phyloP scores from a whole-genome alignment of 139 green algal genomes.

The Nannochloris sp. region DNA sequence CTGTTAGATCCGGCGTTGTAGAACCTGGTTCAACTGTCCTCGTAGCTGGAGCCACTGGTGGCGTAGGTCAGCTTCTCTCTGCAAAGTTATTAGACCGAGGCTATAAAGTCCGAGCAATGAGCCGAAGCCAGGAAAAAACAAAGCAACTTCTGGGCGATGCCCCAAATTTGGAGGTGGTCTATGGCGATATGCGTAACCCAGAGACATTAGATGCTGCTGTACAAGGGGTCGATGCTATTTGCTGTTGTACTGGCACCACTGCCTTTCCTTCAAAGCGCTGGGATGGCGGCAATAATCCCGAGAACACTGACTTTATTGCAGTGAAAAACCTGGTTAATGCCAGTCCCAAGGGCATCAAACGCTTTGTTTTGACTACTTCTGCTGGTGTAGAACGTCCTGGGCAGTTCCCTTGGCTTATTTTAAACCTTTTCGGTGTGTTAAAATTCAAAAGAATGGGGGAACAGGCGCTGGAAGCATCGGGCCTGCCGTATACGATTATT shows the following conservation, averaged over 20 bases:
- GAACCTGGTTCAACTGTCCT: constrained; percentile 47
- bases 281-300: constrained; percentile 70
- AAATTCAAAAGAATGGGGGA: constrained; percentile 84
- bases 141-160: constrained; percentile 43
- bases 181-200: constrained; percentile 28
- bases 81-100: constrained; percentile 76
- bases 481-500: constrained; percentile 88
- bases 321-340: constrained; percentile 67
- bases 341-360: constrained; percentile 36
- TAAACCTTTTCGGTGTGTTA: constrained; percentile 94
- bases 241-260: constrained; percentile 75
- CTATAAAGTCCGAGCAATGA: constrained; percentile 60
- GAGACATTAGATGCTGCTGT: constrained; percentile 7
- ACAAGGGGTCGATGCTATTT: constrained; percentile 47
- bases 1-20: constrained; percentile 3
- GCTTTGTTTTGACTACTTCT: constrained; percentile 81
- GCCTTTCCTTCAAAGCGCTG: constrained; percentile 78
- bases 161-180: constrained; percentile 15
- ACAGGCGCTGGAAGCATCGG: constrained; percentile 48
- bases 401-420: constrained; percentile 68
- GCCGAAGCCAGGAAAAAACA: constrained; percentile 44
- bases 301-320: constrained; percentile 66
- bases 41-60: constrained; percentile 69
- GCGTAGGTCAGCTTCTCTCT: constrained; percentile 75
- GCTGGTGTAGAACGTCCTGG: constrained; percentile 73